phyloP scores from a whole-genome alignment of 2,329 filamentous ascomycete genomes.

The Fusarium albosuccineum region DNA sequence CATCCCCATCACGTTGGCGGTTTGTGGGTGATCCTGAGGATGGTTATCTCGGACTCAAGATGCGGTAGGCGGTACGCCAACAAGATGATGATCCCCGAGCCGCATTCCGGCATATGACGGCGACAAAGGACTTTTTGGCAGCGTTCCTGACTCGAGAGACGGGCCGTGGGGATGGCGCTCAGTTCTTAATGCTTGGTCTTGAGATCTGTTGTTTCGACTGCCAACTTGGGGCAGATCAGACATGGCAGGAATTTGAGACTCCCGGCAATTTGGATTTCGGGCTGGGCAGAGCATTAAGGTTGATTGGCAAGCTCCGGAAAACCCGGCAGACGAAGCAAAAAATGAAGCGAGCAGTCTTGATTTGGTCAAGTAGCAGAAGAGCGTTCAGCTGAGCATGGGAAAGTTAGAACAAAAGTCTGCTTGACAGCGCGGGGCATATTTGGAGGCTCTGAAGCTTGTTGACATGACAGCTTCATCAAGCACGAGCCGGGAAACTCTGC shows the following conservation, averaged over 20 bases:
- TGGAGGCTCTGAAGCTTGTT: conserved; percentile 12
- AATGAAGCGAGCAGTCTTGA: background rate
- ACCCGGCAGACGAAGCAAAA: conserved; percentile 9
- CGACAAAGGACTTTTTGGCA: conserved; percentile 1
- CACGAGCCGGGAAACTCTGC: conserved; percentile 1
- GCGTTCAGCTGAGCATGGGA: conserved; percentile 4
- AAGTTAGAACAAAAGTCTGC: conserved; percentile 16
- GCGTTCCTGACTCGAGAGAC: conserved; percentile 12
- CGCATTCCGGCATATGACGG: conserved; percentile 7
- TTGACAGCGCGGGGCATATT: conserved; percentile 7
- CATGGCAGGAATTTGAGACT: conserved; percentile 7
- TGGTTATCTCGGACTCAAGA: no score
- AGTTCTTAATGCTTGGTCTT: conserved; percentile 3
- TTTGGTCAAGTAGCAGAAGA: conserved; percentile 1
- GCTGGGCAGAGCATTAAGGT: conserved; percentile 7
- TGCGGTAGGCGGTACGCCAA: background rate
- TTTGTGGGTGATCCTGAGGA: background rate
- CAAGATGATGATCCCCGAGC: conserved; percentile 9
- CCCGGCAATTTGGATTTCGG: background rate
- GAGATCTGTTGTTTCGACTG: conserved; percentile 2
- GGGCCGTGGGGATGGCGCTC: background rate
- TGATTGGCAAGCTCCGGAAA: conserved; percentile 12
- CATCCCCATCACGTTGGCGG: background rate
- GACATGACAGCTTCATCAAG: conserved; percentile 1
- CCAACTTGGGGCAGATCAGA: background rate